Conservation (phyloP, 768 basidiomycete species). For the Macrolepiota dolichaula region DNA sequence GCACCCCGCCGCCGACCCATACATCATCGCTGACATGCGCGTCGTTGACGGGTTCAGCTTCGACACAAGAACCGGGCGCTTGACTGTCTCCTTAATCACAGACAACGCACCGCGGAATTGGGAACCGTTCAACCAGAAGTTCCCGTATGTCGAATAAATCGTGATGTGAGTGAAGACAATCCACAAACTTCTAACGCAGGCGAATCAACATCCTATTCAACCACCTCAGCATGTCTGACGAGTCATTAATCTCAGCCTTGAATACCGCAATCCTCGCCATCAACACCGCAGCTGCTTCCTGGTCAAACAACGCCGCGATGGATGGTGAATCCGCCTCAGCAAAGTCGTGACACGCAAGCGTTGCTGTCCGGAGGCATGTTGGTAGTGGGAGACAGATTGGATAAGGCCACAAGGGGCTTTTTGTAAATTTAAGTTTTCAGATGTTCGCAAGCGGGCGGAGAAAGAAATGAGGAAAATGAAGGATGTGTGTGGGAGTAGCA, state of each 20-base stretch:
- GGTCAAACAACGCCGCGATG: conserved; percentile 93
- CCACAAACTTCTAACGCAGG: conserved; percentile 98
- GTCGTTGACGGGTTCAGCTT: conserved; percentile 98
- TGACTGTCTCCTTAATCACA: conserved; percentile 97
- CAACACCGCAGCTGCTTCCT: conserved; percentile 94
- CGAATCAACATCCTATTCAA: conserved; percentile 98
- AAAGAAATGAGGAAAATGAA: no score
- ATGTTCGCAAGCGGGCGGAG: conserved; percentile 94
- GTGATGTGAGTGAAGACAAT: conserved; percentile 25
- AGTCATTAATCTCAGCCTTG: conserved; percentile 98
- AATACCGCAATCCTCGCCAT: conserved; percentile 99
- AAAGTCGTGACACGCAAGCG: conserved; percentile 91
- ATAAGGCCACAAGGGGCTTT: conserved; percentile 91
- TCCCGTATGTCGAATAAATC: conserved; percentile 47
- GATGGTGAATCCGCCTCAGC: conserved; percentile 41
- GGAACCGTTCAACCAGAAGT: conserved; percentile 91
- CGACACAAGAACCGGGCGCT: conserved; percentile 95
- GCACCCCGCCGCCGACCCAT: conserved; percentile 71
- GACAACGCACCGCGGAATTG: conserved; percentile 96
- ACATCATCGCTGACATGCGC: conserved; percentile 90
- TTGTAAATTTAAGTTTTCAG: no score
- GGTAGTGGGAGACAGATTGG: conserved; percentile 98
- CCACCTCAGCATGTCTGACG: conserved; percentile 95
- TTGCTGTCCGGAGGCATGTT: conserved; percentile 94
- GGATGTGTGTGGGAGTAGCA: no score